Conservation (phyloP, 2,329 filamentous ascomycete species). For the Sarocladium brachiariae region DNA sequence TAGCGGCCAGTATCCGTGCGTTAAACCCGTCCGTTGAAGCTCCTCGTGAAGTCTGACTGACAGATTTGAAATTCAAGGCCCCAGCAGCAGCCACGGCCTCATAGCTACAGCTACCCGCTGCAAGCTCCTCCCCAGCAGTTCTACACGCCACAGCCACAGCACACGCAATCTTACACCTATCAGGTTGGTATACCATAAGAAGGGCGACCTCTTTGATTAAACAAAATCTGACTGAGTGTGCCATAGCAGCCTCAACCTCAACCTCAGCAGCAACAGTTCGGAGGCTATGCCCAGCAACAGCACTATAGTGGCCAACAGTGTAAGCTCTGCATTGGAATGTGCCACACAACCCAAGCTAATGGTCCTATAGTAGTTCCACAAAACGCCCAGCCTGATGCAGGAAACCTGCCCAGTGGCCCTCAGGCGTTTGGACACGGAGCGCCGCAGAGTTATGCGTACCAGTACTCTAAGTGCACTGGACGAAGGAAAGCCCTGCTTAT, state of each 20-base stretch:
- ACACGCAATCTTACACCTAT: conserved; percentile 23
- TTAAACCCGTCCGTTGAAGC: conserved; percentile 2
- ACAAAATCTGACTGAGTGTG: no score
- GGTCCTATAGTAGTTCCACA: not conserved
- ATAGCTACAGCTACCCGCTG: conserved; percentile 26
- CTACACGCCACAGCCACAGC: conserved; percentile 35
- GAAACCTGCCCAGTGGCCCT: conserved; percentile 43
- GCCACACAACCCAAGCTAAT: not conserved
- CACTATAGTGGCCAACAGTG: not conserved
- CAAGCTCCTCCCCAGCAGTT: conserved; percentile 36
- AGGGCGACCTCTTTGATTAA: no score
- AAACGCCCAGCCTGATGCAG: not conserved
- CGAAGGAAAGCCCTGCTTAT: conserved; percentile 83
- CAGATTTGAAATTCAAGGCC: not conserved
- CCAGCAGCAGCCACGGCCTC: conserved; percentile 8
- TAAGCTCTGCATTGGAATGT: not conserved
- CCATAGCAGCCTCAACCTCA: not conserved
- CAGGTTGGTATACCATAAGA: conserved; percentile 22
- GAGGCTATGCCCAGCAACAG: conserved; percentile 8
- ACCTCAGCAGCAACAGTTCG: conserved; percentile 7
- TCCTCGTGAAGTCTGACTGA: not conserved
- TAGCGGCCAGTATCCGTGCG: conserved; percentile 45
- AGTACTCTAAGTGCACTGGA: conserved; percentile 88
- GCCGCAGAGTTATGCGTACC: conserved; percentile 72
- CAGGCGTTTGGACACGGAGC: conserved; percentile 76